Evolutionary conservation across 331 rosid genomes (phyloP).

Genomic region (Stylosanthes scabra): DNA sequence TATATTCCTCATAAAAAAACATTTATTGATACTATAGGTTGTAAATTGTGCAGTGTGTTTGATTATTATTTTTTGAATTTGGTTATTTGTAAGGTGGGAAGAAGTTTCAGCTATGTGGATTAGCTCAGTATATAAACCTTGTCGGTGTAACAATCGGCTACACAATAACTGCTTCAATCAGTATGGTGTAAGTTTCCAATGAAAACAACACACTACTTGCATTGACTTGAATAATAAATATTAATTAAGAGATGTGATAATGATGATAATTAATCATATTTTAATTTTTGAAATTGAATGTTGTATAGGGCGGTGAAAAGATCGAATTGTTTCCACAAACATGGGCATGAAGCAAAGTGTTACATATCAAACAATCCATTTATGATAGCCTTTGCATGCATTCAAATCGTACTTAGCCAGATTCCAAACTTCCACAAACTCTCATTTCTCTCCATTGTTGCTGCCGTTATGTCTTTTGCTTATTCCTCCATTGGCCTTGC

Average conservation of each 20-base stretch:
- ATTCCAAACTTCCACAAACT: conserved; percentile 88
- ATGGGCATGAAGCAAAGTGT: conserved; percentile 74
- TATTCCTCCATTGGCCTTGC: conserved; percentile 92
- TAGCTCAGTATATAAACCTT: conserved; percentile 90
- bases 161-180: conserved; percentile 96
- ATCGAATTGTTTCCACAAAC: conserved; percentile 87
- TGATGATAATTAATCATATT: too few relatives aligned
- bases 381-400: conserved; percentile 76
- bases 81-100: conserved; percentile 66
- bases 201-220: too few relatives aligned
- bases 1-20: too few relatives aligned
- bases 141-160: conserved; percentile 89
- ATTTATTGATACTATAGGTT: too few relatives aligned
- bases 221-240: not conserved
- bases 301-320: conserved; percentile 85
- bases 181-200: conserved; percentile 80
- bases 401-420: conserved; percentile 83
- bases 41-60: too few relatives aligned
- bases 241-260: too few relatives aligned
- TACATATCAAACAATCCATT: conserved; percentile 64
- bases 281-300: too few relatives aligned
- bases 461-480: conserved; percentile 95
- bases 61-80: not conserved
- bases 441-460: conserved; percentile 92
- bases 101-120: conserved; percentile 81